These are phyloP conservation scores for Aspergillus vadensis DNA, from an alignment of 2,329 filamentous ascomycete genomes.

Conservation along the genomic window DNA sequence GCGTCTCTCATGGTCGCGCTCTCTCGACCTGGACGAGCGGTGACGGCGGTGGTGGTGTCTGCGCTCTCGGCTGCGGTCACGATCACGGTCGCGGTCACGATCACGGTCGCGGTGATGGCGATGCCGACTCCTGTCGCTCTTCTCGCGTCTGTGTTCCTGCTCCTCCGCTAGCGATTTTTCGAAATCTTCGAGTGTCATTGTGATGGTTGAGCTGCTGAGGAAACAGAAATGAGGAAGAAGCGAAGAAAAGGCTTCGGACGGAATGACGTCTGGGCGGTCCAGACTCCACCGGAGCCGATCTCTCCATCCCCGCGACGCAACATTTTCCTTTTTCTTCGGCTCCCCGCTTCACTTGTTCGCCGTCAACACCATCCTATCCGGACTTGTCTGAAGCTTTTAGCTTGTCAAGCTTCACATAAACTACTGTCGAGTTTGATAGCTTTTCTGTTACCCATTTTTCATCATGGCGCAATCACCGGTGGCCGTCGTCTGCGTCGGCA, in stretches of 20 bases:
- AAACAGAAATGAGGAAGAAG: slow-evolving; percentile 11
- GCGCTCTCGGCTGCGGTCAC: slow-evolving; percentile 47
- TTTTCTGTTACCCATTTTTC: slow-evolving; percentile 3
- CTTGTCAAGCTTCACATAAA: not conserved
- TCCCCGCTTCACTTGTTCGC: slow-evolving; percentile 6
- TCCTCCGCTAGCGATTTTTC: slow-evolving; percentile 73
- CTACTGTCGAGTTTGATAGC: not conserved
- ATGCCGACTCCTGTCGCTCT: slow-evolving; percentile 40
- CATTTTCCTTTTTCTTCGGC: slow-evolving; percentile 23
- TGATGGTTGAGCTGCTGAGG: slow-evolving; percentile 16
- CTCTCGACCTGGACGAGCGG: slow-evolving; percentile 41
- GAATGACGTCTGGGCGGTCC: slow-evolving; percentile 38
- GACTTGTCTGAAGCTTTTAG: not conserved
- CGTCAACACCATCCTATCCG: not conserved
- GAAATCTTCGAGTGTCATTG: slow-evolving; percentile 70
- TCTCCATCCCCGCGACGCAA: slow-evolving; percentile 32
- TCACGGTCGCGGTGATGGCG: slow-evolving; percentile 38
- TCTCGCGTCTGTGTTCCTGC: slow-evolving; percentile 40
- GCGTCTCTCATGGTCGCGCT: slow-evolving; percentile 38
- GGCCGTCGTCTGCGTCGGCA: slow-evolving; percentile 90
- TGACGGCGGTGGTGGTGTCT: slow-evolving; percentile 37
- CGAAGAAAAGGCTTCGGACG: slow-evolving; percentile 24
- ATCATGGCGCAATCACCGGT: slow-evolving; percentile 62
- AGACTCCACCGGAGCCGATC: slow-evolving; percentile 35
- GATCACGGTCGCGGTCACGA: slow-evolving; percentile 24